Evolutionary conservation across 1,284 basidiomycete genomes (phyloP).

Genomic region (Phellopilus nigrolimitatus): DNA sequence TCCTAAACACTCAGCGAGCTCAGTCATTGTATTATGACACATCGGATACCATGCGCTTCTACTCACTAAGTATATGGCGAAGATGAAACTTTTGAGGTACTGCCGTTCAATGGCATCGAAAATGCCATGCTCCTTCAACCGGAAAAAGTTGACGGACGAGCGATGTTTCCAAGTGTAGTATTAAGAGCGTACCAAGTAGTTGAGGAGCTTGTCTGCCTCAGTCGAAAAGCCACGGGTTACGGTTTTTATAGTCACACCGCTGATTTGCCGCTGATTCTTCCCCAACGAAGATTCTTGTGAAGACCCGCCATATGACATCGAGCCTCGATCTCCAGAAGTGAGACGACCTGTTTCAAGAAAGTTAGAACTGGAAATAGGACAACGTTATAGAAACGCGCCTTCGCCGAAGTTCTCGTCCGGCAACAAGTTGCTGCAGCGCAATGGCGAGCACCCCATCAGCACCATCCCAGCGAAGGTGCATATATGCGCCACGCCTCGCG

Average conservation of each 20-base stretch:
- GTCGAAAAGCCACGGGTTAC: constrained; percentile 70
- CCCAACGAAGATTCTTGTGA: constrained; percentile 22
- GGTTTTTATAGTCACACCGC: constrained; percentile 45
- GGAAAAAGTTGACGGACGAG: constrained; percentile 3
- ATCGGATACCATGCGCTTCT: background rate
- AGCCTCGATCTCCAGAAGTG: constrained; percentile 26
- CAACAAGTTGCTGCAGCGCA: constrained; percentile 52
- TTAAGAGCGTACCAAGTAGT: constrained; percentile 57
- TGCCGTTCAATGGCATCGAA: constrained; percentile 74
- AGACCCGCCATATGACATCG: constrained; percentile 24
- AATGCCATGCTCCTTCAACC: constrained; percentile 70
- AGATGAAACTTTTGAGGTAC: constrained; percentile 74
- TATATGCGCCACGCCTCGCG: constrained; percentile 9
- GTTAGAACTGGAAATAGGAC: constrained; percentile 35
- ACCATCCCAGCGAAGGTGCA: background rate
- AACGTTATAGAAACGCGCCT: constrained; percentile 48
- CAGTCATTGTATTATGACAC: background rate
- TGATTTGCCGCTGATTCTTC: constrained; percentile 20
- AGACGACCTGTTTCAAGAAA: constrained; percentile 40
- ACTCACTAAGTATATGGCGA: constrained; percentile 75
- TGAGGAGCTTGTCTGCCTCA: constrained; percentile 73
- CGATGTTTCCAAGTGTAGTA: constrained; percentile 14
- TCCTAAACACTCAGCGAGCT: constrained; percentile 41
- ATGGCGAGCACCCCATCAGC: background rate
- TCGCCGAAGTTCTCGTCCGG: constrained; percentile 78